Evolutionary conservation across 78 protist species (phyloP).

Genomic region (Protostelium mycophagum): DNA sequence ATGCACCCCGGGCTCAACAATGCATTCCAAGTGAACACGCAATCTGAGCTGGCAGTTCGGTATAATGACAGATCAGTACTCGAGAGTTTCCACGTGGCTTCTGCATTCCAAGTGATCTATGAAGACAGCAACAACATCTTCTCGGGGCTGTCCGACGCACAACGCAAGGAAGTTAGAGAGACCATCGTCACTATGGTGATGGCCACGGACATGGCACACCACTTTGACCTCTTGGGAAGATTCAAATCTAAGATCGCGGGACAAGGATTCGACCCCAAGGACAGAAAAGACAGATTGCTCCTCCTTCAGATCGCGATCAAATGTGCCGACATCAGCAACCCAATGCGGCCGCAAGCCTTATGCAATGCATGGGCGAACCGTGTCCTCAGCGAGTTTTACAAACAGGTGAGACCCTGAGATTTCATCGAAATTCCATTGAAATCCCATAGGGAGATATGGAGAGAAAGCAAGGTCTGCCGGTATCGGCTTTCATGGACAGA

Average conservation of each 20-base stretch:
- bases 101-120: constrained; percentile 17
- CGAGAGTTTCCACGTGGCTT: constrained; percentile 39
- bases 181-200: constrained; percentile 11
- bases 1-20: constrained; percentile 60
- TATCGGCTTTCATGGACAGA: constrained; percentile 76
- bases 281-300: constrained; percentile 30
- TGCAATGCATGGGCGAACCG: constrained; percentile 22
- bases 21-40: constrained; percentile 30
- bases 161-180: constrained; percentile 16
- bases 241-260: constrained; percentile 12
- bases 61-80: constrained; percentile 58
- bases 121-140: neutral
- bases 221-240: constrained; percentile 21
- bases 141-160: neutral
- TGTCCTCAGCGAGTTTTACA: constrained; percentile 34
- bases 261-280: neutral
- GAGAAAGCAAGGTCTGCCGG: constrained; percentile 20
- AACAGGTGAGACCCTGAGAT: neutral
- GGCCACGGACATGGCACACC: constrained; percentile 58
- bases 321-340: constrained; percentile 46
- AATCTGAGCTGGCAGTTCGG: constrained; percentile 30
- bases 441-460: constrained; percentile 69
- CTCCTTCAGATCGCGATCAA: constrained; percentile 40
- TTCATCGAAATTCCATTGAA: neutral
- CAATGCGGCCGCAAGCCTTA: constrained; percentile 15